Percentiles rank a stretch among this genome's conserved stretches.
Conservation (phyloP, 495 filamentous ascomycete species). For the Hypoxylon trugodes region DNA sequence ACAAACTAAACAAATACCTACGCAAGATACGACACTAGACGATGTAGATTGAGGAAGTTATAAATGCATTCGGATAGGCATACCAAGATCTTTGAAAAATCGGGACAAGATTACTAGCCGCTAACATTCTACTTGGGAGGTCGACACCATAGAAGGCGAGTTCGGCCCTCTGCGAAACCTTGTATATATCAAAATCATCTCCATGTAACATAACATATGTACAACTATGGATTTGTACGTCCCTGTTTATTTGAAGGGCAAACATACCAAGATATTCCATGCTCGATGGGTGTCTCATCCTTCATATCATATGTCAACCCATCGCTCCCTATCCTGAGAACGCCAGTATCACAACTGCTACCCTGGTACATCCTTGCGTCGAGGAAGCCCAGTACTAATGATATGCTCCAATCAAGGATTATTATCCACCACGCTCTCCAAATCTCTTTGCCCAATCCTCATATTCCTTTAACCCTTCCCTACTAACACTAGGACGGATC, state of each 20-base stretch:
- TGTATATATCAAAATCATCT: slow-evolving; percentile 34
- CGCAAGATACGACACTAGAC: neutral
- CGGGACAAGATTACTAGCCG: neutral
- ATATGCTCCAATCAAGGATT: neutral
- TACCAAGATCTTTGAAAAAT: no score
- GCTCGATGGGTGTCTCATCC: slow-evolving; percentile 15
- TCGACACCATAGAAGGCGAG: neutral
- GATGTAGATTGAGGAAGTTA: slow-evolving; percentile 28
- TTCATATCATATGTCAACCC: slow-evolving; percentile 34
- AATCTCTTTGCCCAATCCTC: slow-evolving; percentile 95
- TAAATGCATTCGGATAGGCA: neutral
- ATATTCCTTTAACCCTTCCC: slow-evolving; percentile 81
- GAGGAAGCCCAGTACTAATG: neutral
- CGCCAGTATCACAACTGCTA: neutral
- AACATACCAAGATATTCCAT: slow-evolving; percentile 26
- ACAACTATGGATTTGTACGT: slow-evolving; percentile 19
- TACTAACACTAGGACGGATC: slow-evolving; percentile 91
- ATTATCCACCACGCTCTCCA: slow-evolving; percentile 86
- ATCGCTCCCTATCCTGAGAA: slow-evolving; percentile 4
- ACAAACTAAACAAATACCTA: neutral
- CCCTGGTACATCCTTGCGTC: neutral
- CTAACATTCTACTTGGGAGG: neutral
- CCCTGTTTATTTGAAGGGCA: slow-evolving; percentile 4
- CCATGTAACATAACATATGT: slow-evolving; percentile 40
- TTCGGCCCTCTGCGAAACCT: slow-evolving; percentile 6